These are phyloP conservation scores for Pleurotus tuoliensis DNA, from an alignment of 768 basidiomycete genomes.

Conservation along the genomic window DNA sequence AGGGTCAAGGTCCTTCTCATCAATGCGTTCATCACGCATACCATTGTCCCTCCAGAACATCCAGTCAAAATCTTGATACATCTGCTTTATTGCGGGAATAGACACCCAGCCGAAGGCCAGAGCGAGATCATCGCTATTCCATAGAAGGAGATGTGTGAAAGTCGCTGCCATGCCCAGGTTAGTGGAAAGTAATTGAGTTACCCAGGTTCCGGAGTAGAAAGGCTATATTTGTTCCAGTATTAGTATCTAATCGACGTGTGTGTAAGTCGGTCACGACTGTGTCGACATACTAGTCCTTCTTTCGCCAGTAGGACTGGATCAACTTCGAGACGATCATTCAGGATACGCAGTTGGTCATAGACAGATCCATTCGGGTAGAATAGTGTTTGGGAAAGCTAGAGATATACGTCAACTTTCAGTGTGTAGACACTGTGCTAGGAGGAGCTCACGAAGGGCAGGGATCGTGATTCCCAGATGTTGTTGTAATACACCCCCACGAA, in stretches of 20 bases:
- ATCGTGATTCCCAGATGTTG: slow-evolving; percentile 47
- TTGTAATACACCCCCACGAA: slow-evolving; percentile 51
- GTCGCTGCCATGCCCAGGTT: slow-evolving; percentile 48
- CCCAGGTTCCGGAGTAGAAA: slow-evolving; percentile 46
- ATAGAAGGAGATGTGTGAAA: slow-evolving; percentile 42
- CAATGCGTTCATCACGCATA: slow-evolving; percentile 24
- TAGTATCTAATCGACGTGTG: no score
- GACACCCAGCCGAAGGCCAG: slow-evolving; percentile 43
- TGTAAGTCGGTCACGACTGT: neutral
- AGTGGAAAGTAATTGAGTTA: slow-evolving; percentile 37
- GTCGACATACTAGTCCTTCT: slow-evolving; percentile 32
- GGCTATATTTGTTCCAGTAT: slow-evolving; percentile 20
- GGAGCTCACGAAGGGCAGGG: slow-evolving; percentile 23
- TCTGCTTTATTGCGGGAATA: slow-evolving; percentile 27
- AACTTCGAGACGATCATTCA: slow-evolving; percentile 26
- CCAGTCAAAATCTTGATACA: slow-evolving; percentile 33
- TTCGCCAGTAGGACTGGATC: slow-evolving; percentile 12
- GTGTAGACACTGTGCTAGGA: slow-evolving; percentile 4
- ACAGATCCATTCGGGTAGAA: slow-evolving; percentile 46
- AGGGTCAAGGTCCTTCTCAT: slow-evolving; percentile 36
- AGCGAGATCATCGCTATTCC: slow-evolving; percentile 39
- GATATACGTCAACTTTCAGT: slow-evolving; percentile 28
- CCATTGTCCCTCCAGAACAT: slow-evolving; percentile 40
- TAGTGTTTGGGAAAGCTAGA: slow-evolving; percentile 37
- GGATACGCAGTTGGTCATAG: slow-evolving; percentile 36